Conservation (phyloP, 768 basidiomycete genomes). For the Mycena belliarum region DNA sequence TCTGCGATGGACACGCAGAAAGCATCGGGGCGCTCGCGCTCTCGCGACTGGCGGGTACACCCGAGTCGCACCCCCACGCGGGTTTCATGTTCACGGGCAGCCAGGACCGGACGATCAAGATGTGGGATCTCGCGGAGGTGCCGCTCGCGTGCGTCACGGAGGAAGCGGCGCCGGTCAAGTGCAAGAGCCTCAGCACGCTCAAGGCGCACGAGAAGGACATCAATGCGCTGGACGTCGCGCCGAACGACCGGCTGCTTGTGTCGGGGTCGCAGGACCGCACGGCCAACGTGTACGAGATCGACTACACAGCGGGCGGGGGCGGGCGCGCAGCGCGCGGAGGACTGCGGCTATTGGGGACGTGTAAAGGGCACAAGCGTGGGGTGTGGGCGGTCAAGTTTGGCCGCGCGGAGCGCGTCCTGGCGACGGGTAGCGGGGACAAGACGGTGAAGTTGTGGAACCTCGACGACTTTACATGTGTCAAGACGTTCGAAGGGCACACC, state of each 20-base stretch:
- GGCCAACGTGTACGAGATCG: constrained; percentile 85
- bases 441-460: constrained; percentile 93
- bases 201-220: constrained; percentile 99
- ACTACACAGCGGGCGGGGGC: constrained; percentile 43
- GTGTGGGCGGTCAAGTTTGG: constrained; percentile 95
- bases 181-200: constrained; percentile 79
- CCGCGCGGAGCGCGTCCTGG: constrained; percentile 77
- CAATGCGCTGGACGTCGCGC: constrained; percentile 91
- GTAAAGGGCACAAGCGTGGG: constrained; percentile 95
- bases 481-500: constrained; percentile 98
- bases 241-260: constrained; percentile 83
- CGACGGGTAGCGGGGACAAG: constrained; percentile 94
- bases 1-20: constrained; percentile 94
- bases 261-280: constrained; percentile 97
- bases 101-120: constrained; percentile 96
- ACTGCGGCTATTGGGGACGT: constrained; percentile 77
- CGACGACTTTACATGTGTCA: constrained; percentile 89
- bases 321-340: constrained; percentile 59
- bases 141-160: constrained; percentile 31
- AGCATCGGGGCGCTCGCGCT: constrained; percentile 89
- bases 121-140: constrained; percentile 87
- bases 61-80: constrained; percentile 30
- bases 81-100: constrained; percentile 92
- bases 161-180: constrained; percentile 42
- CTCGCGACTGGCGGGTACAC: constrained; percentile 50